Evolutionary conservation across 768 basidiomycete species (phyloP).

Genomic region (Exidia glandulosa): DNA sequence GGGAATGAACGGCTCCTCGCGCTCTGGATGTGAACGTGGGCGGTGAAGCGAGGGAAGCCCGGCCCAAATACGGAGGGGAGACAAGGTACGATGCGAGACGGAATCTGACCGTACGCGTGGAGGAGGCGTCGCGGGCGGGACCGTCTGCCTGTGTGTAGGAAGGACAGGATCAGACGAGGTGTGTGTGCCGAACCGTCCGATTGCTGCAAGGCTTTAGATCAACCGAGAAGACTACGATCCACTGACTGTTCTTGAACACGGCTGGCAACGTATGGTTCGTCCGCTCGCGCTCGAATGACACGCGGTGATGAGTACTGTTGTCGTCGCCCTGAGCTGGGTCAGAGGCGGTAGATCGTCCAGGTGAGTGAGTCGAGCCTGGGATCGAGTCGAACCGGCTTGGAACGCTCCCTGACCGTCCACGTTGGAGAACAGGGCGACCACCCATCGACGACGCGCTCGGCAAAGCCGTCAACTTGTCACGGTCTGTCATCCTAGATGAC

Average conservation of each 20-base stretch:
- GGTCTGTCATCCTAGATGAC: background rate
- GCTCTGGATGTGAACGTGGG: background rate
- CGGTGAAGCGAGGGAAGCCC: background rate
- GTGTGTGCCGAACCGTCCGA: background rate
- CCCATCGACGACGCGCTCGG: background rate
- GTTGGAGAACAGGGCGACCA: background rate
- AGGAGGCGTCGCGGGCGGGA: background rate
- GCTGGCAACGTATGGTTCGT: background rate
- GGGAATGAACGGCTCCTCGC: slow-evolving; percentile 27
- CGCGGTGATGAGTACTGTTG: background rate
- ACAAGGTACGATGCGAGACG: background rate
- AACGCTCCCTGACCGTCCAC: background rate
- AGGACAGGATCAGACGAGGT: background rate
- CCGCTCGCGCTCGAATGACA: background rate
- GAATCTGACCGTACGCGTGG: background rate
- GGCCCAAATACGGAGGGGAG: background rate
- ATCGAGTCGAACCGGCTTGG: background rate
- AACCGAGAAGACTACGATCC: background rate
- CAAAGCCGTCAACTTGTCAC: background rate
- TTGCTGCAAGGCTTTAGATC: background rate
- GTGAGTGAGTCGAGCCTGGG: background rate
- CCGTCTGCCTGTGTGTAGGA: background rate
- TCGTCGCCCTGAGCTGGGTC: background rate
- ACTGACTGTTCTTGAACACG: background rate
- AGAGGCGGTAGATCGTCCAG: background rate